phyloP scores from a whole-genome alignment of 192 early-diverging fungal genomes.

The Diversispora eburnea region DNA sequence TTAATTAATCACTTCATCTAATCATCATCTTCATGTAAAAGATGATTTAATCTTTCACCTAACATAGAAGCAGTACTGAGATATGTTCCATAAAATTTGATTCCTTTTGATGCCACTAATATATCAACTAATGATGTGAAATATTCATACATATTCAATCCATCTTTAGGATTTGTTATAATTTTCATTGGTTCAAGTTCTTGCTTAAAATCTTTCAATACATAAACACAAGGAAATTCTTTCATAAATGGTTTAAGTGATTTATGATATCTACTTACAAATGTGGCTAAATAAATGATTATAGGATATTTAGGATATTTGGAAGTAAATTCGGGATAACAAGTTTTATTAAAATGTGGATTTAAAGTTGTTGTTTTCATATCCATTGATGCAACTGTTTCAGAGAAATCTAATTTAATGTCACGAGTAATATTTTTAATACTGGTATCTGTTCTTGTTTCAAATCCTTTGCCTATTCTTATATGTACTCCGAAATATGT shows the following conservation, averaged over 20 bases:
- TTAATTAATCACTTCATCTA: no score
- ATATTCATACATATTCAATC: slow-evolving; percentile 43
- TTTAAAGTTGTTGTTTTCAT: no score
- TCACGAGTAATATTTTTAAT: no score
- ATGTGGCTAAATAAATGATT: slow-evolving; percentile 43
- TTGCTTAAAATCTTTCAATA: slow-evolving; percentile 46
- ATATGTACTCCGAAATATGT: slow-evolving; percentile 50
- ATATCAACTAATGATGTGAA: slow-evolving; percentile 56
- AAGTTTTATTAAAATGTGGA: no score
- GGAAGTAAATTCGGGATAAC: no score
- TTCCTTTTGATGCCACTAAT: slow-evolving; percentile 48
- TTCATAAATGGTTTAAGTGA: not conserved
- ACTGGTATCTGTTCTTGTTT: not conserved
- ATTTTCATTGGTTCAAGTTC: slow-evolving; percentile 32
- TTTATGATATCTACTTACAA: slow-evolving; percentile 33
- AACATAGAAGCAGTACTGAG: slow-evolving; percentile 46
- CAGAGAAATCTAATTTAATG: no score
- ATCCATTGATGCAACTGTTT: no score
- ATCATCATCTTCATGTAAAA: no score
- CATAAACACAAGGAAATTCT: slow-evolving; percentile 50
- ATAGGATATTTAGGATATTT: slow-evolving; percentile 13
- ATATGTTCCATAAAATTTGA: slow-evolving; percentile 47
- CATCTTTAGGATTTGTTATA: slow-evolving; percentile 37
- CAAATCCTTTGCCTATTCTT: slow-evolving; percentile 52
- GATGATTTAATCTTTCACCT: not conserved